Conservation (phyloP, 148 eudicot genomes). For the Vaccinium myrtillus region DNA sequence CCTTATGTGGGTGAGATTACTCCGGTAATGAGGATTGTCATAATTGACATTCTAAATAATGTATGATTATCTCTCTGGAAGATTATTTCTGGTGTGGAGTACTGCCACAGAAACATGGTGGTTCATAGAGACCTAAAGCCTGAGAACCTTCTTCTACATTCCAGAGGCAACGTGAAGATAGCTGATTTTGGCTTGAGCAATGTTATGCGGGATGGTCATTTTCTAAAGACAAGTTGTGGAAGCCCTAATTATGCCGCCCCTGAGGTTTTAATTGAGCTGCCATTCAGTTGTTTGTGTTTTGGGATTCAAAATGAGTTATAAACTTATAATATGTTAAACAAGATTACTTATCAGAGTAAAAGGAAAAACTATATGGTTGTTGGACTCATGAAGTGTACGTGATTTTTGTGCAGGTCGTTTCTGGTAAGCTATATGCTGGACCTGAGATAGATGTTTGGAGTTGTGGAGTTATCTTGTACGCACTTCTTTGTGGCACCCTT, state of each 20-base stretch:
- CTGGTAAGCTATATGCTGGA: conserved; percentile 42
- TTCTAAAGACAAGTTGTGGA: conserved; percentile 46
- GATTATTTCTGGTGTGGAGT: conserved; percentile 47
- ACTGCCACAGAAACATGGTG: conserved; percentile 44
- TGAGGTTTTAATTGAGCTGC: conserved; percentile 26
- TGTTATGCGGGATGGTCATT: conserved; percentile 43
- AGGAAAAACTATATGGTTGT: background rate
- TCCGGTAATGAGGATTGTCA: background rate
- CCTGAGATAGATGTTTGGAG: conserved; percentile 51
- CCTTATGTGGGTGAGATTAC: background rate
- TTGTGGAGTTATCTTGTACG: conserved; percentile 44
- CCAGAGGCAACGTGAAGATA: conserved; percentile 38
- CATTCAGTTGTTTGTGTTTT: background rate
- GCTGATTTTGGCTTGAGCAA: conserved; percentile 49
- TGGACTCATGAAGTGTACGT: background rate
- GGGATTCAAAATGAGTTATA: background rate
- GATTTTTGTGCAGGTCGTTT: conserved; percentile 31
- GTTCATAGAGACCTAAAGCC: conserved; percentile 51
- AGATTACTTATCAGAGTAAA: background rate
- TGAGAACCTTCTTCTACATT: conserved; percentile 41
- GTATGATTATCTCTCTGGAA: conserved; percentile 15
- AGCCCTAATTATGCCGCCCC: conserved; percentile 54
- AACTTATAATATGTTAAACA: background rate
- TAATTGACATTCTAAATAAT: background rate
- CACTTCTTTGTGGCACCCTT: conserved; percentile 48